Evolutionary conservation across 78 protist species (phyloP).

Genomic region (Anaeramoeba flamelloides): DNA sequence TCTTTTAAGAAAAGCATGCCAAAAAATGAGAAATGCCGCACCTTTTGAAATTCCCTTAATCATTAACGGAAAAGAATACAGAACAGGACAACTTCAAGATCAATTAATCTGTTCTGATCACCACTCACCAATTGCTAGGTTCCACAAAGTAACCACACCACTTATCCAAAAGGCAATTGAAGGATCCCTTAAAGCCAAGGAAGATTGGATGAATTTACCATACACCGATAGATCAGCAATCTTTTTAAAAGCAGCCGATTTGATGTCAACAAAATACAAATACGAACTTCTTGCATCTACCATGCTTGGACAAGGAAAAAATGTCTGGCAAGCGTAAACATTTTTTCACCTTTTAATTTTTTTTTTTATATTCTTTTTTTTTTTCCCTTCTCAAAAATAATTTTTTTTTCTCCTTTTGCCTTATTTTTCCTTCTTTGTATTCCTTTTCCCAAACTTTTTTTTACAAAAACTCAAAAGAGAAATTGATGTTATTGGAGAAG

Average conservation of each 20-base stretch:
- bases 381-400: too few species aligned
- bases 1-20: not conserved
- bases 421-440: too few species aligned
- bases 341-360: too few species aligned
- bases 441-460: too few species aligned
- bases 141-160: conserved; percentile 5
- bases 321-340: too few species aligned
- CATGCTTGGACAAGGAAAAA: conserved; percentile 57
- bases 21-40: not conserved
- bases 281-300: conserved; percentile 17
- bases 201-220: conserved; percentile 43
- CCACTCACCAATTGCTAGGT: not conserved
- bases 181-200: conserved; percentile 36
- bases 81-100: conserved; percentile 7
- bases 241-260: conserved; percentile 62
- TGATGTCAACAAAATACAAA: conserved; percentile 39
- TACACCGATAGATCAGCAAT: conserved; percentile 57
- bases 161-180: conserved; percentile 39
- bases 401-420: too few species aligned
- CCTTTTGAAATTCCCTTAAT: conserved; percentile 22
- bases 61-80: conserved; percentile 29
- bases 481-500: conserved; percentile 72
- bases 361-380: too few species aligned
- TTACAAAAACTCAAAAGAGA: too few species aligned
- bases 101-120: conserved; percentile 16